A percentile compares a stretch with the other conserved stretches of the same genome.
phyloP scores from a whole-genome alignment of 768 basidiomycete species.

The Xerocomellus amylosporus region DNA sequence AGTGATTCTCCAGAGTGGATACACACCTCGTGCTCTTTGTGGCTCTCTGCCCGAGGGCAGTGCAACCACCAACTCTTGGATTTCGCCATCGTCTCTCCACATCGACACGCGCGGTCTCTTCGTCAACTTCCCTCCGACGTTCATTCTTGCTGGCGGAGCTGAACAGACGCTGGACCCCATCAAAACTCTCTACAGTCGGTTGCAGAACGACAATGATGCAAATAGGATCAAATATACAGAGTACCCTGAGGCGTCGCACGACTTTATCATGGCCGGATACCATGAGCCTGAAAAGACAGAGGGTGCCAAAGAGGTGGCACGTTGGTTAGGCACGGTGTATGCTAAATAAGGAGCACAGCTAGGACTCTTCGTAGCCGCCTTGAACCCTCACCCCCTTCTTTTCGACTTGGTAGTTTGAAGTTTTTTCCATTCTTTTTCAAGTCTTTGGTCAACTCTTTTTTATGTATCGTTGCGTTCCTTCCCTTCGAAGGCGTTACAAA shows the following conservation, averaged over 20 bases:
- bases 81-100: conserved; percentile 12
- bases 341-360: no score
- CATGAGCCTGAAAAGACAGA: conserved; percentile 32
- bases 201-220: conserved; percentile 25
- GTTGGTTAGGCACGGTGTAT: conserved; percentile 1
- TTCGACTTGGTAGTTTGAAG: no score
- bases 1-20: not conserved
- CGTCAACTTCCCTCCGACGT: conserved; percentile 28
- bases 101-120: conserved; percentile 14
- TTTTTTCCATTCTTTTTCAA: no score
- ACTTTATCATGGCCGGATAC: conserved; percentile 8
- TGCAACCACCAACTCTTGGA: conserved; percentile 3
- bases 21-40: conserved; percentile 6
- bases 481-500: no score
- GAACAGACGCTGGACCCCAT: conserved; percentile 31
- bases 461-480: no score
- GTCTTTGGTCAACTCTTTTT: no score
- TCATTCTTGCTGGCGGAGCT: conserved; percentile 26
- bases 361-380: no score
- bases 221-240: conserved; percentile 21
- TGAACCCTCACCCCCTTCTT: no score
- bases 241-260: conserved; percentile 19
- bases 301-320: conserved; percentile 14
- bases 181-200: conserved; percentile 20
- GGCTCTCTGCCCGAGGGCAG: conserved; percentile 9